Evolutionary conservation across 2,329 filamentous ascomycete species (phyloP), one percentile per base, ranked within the genome.

Genomic region (Sporothrix inflata): DNA sequence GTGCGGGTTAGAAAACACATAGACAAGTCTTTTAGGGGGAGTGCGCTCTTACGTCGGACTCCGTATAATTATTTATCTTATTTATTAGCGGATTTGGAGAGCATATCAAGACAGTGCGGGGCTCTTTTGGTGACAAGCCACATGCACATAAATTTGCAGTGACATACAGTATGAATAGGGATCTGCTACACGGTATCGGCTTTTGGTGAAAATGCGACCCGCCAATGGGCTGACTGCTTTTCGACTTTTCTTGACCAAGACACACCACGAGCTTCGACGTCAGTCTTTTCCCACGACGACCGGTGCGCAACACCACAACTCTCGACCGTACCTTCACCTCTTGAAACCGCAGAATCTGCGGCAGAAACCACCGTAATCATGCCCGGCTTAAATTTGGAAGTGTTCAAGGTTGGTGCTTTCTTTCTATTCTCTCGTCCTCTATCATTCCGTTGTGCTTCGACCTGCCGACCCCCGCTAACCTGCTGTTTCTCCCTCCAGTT

Each of bases 331-430:
- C 11, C n/a, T 66, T 1, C 30, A 19, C 21, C n/a, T n/a, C 19
- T 11, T 34, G 16, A 2, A 12, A n/a, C 24, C 3, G 16, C 63
- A 30, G 11, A 30, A 47, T 6, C 42, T 6, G 24, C 42, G 19
- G 45, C 40, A 47, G 49, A 51, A 24, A 19, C n/a, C 34, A 49
- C 16, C 11, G 70, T 70, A 78, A 83, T 78, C 80, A 90, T 97
- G 90, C 93, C 89, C 69, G 94, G 94, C 70, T 88, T 94, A 38
- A 98, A 97, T 81, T 88, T 98, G 73, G 95, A 98, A 85, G 90
- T 98, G 76, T 94, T 97, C 88, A 98, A 98, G 85, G 95, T 96
- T 84, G 72, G 81, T 71, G 57, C 60, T 47, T 47, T 65, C 60
- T 69, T 47, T 69, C 51, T 71, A 49, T 21, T 47, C 21, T 66